Conservation (phyloP, 1,284 basidiomycete genomes). For the Apiotrichum montevideense region DNA sequence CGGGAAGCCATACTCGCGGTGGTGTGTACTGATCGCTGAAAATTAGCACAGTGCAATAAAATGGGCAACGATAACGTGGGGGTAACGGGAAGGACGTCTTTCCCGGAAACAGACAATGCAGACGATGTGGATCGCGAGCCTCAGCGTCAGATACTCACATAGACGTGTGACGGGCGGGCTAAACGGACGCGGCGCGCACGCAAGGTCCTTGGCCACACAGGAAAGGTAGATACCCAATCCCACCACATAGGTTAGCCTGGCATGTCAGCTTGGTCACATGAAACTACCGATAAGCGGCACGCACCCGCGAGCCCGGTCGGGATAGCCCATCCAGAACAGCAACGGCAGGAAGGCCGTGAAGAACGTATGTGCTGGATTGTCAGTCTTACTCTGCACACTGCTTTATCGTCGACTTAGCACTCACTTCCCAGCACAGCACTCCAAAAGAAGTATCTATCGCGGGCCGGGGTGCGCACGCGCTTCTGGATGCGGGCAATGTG, state of each 20-base stretch:
- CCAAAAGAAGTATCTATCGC: conserved; percentile 86
- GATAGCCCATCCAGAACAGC: conserved; percentile 79
- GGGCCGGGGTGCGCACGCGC: conserved; percentile 56
- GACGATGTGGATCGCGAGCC: no score
- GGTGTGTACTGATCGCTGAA: conserved; percentile 72
- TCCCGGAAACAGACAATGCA: no score
- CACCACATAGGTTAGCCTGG: conserved; percentile 64
- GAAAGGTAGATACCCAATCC: conserved; percentile 76
- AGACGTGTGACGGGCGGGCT: conserved; percentile 83
- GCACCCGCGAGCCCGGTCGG: conserved; percentile 65
- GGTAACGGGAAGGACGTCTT: no score
- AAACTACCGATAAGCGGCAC: conserved; percentile 30
- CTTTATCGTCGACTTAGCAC: conserved; percentile 7
- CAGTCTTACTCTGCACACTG: no score
- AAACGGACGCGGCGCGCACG: conserved; percentile 85
- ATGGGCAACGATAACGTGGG: not conserved
- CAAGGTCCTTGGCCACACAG: conserved; percentile 80
- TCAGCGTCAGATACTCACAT: conserved; percentile 22
- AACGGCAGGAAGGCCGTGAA: conserved; percentile 85
- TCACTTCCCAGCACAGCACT: conserved; percentile 72
- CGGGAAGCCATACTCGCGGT: conserved; percentile 66
- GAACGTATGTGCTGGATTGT: conserved; percentile 66
- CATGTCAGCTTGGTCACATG: not conserved
- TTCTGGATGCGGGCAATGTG: conserved; percentile 69
- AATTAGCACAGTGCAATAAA: not conserved